A percentile compares a stretch with the other conserved stretches of the same genome.
phyloP scores from a whole-genome alignment of 306 rosid genomes.

The Medicago ruthenica region DNA sequence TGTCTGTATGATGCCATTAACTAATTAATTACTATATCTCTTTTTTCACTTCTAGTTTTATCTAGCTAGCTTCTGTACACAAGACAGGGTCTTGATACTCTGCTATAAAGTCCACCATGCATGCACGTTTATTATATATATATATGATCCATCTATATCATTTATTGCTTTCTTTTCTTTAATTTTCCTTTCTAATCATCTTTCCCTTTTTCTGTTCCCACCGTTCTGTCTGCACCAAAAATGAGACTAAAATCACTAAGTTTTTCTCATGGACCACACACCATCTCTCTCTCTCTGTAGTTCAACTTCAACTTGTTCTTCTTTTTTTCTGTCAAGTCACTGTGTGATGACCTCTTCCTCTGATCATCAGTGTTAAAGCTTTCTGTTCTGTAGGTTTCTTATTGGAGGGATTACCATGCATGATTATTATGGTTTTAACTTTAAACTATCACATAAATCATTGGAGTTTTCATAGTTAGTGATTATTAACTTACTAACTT shows the following conservation, averaged over 20 bases:
- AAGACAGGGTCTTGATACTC: slow-evolving; percentile 40
- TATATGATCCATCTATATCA: too few relatives aligned
- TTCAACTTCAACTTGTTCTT: slow-evolving; percentile 30
- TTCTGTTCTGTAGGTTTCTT: slow-evolving; percentile 31
- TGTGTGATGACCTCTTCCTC: slow-evolving; percentile 7
- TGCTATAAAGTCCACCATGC: slow-evolving; percentile 35
- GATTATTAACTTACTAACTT: too few relatives aligned
- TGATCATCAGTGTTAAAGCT: slow-evolving; percentile 1
- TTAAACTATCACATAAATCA: not conserved
- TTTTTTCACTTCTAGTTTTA: slow-evolving; percentile 41
- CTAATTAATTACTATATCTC: slow-evolving; percentile 36
- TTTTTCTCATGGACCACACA: slow-evolving; percentile 45
- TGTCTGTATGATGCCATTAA: slow-evolving; percentile 43
- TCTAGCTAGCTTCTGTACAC: slow-evolving; percentile 6
- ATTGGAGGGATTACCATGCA: slow-evolving; percentile 17
- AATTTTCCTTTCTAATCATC: slow-evolving; percentile 53
- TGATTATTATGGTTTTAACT: not conserved
- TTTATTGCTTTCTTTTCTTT: slow-evolving; percentile 21
- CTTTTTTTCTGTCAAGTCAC: slow-evolving; percentile 34
- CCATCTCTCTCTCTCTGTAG: not conserved
- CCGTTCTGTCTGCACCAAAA: slow-evolving; percentile 64
- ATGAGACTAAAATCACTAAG: slow-evolving; percentile 43
- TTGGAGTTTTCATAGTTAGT: too few relatives aligned
- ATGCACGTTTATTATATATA: slow-evolving; percentile 27
- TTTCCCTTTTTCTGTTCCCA: slow-evolving; percentile 55